Evolutionary conservation across 495 filamentous ascomycete genomes (phyloP).

Genomic region (Neurospora sp.): DNA sequence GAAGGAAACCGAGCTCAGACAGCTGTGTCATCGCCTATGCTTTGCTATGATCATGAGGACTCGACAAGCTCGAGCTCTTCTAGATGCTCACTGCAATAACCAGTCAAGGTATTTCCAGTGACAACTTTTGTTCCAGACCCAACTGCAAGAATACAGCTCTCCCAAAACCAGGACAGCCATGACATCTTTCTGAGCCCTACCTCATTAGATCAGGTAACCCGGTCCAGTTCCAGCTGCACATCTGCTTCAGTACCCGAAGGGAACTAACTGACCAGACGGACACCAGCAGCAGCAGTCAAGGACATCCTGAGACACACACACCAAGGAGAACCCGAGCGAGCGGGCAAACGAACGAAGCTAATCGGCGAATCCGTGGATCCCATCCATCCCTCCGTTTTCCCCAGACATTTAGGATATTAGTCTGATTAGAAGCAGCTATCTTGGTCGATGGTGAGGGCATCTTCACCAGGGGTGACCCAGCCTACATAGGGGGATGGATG

Average conservation of each 20-base stretch:
- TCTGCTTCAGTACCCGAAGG: neutral
- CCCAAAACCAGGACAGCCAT: neutral
- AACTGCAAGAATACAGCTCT: neutral
- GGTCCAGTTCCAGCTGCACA: neutral
- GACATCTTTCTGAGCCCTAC: neutral
- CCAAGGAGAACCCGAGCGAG: neutral
- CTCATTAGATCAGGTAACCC: neutral
- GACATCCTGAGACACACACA: neutral
- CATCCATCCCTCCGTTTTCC: neutral
- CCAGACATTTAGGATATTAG: neutral
- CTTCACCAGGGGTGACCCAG: neutral
- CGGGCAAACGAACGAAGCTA: neutral
- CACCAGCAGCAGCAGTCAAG: no score
- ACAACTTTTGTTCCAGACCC: neutral
- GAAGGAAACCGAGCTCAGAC: neutral
- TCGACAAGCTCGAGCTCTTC: neutral
- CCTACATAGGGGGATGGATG: no score
- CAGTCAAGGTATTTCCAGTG: neutral
- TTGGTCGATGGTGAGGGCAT: neutral
- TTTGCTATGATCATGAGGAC: neutral
- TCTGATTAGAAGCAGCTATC: neutral
- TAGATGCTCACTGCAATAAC: neutral
- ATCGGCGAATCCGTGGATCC: neutral
- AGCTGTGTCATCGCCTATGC: neutral
- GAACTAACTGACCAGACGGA: neutral